Evolutionary conservation across 371 early-diverging fungal species (phyloP).

Genomic region (Dichotomocladium elegans): DNA sequence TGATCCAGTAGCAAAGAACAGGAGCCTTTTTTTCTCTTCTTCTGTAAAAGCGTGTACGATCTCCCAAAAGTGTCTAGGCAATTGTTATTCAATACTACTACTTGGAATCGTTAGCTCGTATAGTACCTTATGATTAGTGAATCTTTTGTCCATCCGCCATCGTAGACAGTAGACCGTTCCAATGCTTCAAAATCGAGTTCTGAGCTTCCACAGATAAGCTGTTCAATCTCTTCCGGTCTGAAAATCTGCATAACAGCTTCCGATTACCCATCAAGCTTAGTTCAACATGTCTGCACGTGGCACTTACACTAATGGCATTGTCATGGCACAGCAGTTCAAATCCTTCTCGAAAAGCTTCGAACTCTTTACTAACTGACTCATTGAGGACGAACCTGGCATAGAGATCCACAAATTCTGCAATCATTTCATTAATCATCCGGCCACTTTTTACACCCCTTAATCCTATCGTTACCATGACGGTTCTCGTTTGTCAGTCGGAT

Average conservation of each 20-base stretch:
- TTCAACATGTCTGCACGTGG: neutral
- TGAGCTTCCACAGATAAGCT: constrained; percentile 91
- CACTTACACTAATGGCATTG: constrained; percentile 66
- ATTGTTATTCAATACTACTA: neutral
- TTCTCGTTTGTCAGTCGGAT: constrained; percentile 65
- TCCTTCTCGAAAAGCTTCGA: constrained; percentile 86
- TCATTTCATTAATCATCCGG: too few relatives aligned
- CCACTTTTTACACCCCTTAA: too few relatives aligned
- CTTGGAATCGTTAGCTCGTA: constrained; percentile 2
- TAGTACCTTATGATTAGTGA: constrained; percentile 60
- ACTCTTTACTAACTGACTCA: constrained; percentile 71
- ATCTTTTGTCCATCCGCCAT: constrained; percentile 75
- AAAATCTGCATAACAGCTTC: constrained; percentile 55
- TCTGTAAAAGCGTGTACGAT: constrained; percentile 80
- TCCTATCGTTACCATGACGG: constrained; percentile 41
- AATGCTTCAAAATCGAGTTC: constrained; percentile 86
- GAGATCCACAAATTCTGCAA: constrained; percentile 65
- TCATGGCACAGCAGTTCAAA: constrained; percentile 84
- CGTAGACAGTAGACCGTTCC: constrained; percentile 82
- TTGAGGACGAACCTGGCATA: constrained; percentile 74
- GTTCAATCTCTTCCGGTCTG: constrained; percentile 92
- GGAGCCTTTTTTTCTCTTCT: constrained; percentile 85
- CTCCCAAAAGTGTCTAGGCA: constrained; percentile 84
- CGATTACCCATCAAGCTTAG: neutral
- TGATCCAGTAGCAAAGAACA: constrained; percentile 97